phyloP scores from a whole-genome alignment of 805 yeast genomes.

The Saccharomycopsis capsularis region DNA sequence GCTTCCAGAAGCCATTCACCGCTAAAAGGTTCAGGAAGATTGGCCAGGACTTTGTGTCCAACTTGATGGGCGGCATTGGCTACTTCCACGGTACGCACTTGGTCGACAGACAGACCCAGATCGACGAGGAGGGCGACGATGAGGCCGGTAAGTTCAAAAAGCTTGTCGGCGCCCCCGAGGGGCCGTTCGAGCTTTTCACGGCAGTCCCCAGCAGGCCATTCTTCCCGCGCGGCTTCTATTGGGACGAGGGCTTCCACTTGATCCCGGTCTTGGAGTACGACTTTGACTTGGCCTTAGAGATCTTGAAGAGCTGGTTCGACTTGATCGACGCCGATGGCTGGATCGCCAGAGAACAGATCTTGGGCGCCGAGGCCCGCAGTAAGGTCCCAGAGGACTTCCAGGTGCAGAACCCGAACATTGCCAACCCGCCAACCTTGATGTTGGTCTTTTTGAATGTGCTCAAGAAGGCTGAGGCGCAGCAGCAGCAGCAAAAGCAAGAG shows the following conservation, averaged over 20 bases:
- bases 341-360: constrained; percentile 92
- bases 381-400: constrained; percentile 80
- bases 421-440: constrained; percentile 93
- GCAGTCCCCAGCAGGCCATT: constrained; percentile 89
- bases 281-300: constrained; percentile 70
- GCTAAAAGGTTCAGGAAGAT: constrained; percentile 41
- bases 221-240: constrained; percentile 94
- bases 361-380: constrained; percentile 85
- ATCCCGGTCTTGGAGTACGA: constrained; percentile 79
- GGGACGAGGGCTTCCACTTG: constrained; percentile 98
- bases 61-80: constrained; percentile 83
- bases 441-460: constrained; percentile 57
- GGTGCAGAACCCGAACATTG: constrained; percentile 81
- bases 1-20: constrained; percentile 49
- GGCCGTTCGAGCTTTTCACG: constrained; percentile 71
- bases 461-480: constrained; percentile 34
- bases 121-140: constrained; percentile 66
- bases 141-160: constrained; percentile 30
- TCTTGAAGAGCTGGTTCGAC: constrained; percentile 80
- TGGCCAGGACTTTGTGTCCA: constrained; percentile 75
- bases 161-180: constrained; percentile 55
- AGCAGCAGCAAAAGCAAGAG: not conserved
- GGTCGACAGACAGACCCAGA: constrained; percentile 64
- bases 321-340: constrained; percentile 88
- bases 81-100: constrained; percentile 78